phyloP scores from a whole-genome alignment of 352 stramenopile genomes.

The Chrysophaeum taylorii region DNA sequence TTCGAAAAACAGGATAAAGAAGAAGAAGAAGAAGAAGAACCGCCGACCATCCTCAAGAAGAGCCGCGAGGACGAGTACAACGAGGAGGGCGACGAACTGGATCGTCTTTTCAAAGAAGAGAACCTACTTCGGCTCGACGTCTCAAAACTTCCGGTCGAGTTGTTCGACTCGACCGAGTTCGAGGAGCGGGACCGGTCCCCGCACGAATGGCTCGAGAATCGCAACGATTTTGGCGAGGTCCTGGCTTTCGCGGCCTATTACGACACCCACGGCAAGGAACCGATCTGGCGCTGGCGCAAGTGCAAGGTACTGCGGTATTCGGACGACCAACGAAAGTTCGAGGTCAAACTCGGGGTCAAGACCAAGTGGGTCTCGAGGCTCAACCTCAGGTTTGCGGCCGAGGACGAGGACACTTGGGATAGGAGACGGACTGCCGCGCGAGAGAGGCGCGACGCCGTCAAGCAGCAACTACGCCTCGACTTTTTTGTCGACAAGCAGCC shows the following conservation, averaged over 20 bases:
- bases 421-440: conserved; percentile 54
- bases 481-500: conserved; percentile 70
- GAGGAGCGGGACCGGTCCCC: conserved; percentile 49
- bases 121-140: conserved; percentile 72
- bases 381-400: conserved; percentile 74
- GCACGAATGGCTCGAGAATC: conserved; percentile 54
- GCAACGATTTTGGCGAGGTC: conserved; percentile 22
- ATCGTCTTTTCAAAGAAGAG: conserved; percentile 21
- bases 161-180: conserved; percentile 74
- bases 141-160: conserved; percentile 72
- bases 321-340: conserved; percentile 1
- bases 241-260: not conserved
- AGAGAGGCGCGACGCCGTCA: conserved; percentile 54
- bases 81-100: conserved; percentile 15
- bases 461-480: conserved; percentile 73
- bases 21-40: not conserved
- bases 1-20: not conserved
- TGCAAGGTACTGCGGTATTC: conserved; percentile 58
- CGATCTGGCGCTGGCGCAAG: conserved; percentile 6
- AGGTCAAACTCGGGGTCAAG: conserved; percentile 20
- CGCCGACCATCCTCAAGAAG: not conserved
- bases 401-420: conserved; percentile 59
- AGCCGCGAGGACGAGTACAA: conserved; percentile 6
- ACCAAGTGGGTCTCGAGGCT: conserved; percentile 72
- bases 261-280: not conserved